These are phyloP conservation scores for Wilcoxina mikolae DNA, from an alignment of 495 filamentous ascomycete genomes.

Conservation along the genomic window DNA sequence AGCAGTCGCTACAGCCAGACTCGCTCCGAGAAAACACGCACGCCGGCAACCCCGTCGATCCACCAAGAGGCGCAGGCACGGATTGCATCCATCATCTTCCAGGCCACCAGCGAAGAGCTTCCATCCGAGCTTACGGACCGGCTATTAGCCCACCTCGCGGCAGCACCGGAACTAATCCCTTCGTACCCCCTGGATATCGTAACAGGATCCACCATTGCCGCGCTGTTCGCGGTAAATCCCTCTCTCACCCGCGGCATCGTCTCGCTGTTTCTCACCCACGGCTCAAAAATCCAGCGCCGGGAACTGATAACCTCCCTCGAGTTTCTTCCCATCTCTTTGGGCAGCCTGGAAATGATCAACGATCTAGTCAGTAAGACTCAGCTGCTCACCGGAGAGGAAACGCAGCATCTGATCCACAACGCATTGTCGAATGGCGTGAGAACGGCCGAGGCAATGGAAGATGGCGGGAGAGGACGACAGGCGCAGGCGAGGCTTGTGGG, in stretches of 20 bases:
- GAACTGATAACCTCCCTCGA: conserved; percentile 18
- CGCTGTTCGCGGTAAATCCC: conserved; percentile 14
- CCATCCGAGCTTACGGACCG: conserved; percentile 7
- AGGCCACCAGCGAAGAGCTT: conserved; percentile 15
- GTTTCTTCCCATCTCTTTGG: conserved; percentile 28
- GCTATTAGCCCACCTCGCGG: conserved; percentile 14
- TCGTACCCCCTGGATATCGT: conserved; percentile 21
- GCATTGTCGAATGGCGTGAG: conserved; percentile 20
- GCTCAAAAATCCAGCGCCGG: conserved; percentile 9
- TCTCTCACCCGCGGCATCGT: conserved; percentile 18
- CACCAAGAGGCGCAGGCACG: neutral
- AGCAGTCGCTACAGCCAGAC: neutral
- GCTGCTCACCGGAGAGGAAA: conserved; percentile 15
- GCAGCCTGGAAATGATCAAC: conserved; percentile 30
- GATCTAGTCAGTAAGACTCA: conserved; percentile 20
- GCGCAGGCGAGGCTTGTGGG: conserved; percentile 29
- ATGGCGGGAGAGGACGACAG: conserved; percentile 3
- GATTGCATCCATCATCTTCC: conserved; percentile 14
- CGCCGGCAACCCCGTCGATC: neutral
- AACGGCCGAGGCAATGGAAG: conserved; percentile 13
- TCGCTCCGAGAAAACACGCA: neutral
- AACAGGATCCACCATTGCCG: conserved; percentile 11
- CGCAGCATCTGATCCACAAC: conserved; percentile 13
- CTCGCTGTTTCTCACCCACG: conserved; percentile 13
- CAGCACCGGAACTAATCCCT: conserved; percentile 11